Evolutionary conservation across 306 rosid species (phyloP).

Genomic region (Cicer judaicum): DNA sequence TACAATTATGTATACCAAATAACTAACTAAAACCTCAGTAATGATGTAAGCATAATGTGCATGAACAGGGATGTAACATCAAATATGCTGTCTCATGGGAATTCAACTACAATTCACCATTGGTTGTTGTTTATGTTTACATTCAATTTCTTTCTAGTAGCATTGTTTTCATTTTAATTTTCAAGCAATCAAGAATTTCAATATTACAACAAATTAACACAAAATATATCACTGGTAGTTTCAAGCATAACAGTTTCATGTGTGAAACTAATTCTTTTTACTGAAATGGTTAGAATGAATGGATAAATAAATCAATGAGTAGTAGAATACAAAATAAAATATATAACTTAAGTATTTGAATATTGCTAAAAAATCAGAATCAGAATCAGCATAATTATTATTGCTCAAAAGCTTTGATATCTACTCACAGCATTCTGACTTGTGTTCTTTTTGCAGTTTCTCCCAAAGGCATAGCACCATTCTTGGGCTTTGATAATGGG

Average conservation of each 20-base stretch:
- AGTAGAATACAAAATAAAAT: constrained; percentile 12
- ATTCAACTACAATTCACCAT: constrained; percentile 1
- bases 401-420: constrained; percentile 13
- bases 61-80: background rate
- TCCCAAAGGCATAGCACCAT: constrained; percentile 93
- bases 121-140: constrained; percentile 15
- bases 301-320: constrained; percentile 51
- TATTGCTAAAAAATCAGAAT: constrained; percentile 27
- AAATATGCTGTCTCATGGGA: background rate
- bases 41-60: background rate
- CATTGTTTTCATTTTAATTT: no score
- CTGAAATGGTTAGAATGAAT: constrained; percentile 33
- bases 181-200: no score
- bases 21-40: no score
- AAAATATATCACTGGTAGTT: background rate
- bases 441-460: constrained; percentile 71
- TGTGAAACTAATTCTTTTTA: background rate
- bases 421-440: constrained; percentile 79
- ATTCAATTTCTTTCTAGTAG: background rate
- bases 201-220: background rate
- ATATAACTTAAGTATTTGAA: no score
- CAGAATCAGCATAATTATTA: background rate
- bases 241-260: constrained; percentile 10
- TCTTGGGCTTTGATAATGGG: constrained; percentile 88
- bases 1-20: background rate